Base-by-base conservation (phyloP, 208 protist genomes). In the Leishmania amazonensis region DNA sequence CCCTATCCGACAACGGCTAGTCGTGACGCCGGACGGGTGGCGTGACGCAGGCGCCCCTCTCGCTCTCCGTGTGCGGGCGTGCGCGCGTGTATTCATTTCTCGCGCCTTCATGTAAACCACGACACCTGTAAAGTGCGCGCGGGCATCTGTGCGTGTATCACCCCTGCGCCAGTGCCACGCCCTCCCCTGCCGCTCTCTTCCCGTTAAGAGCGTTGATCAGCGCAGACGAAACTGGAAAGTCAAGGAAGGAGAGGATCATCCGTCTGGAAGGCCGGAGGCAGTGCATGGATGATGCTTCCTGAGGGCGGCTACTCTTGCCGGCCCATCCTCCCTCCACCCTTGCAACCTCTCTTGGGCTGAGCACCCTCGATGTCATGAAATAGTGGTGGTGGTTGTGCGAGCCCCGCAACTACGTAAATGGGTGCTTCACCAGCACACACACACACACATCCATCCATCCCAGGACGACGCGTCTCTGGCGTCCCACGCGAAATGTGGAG, bases 141-240 rank as follows among this genome's bases (percentile, higher is more conserved):
- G 28, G 19, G n/a, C 67, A 21, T 45, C 35, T 87, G 40, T 83
- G 80, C 76, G 79, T 84, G 15, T 42, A 8, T 77, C 51, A 21
- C 21, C 51, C 17, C 51, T 54, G 51, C 17, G 51, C 51, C 51
- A 54, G 3, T 9, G 15, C 35, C 58, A 68, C n/a, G n/a, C n/a
- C 28, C 11, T 11, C 58, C 9, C n/a, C 28, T 31, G 28, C 58
- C 1, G 7, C 8, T 11, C n/a, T 24, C 58, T 64, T 24, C n/a
- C 35, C 28, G 8, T 17, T 28, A 24, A 28, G 53, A 58, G 24
- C 35, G n/a, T 64, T 64, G 28, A 21, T 5, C 31, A 40, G 13
- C 31, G 31, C 28, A 67, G 62, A 67, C 28, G 4, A 67, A 38
- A 40, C 31, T 17, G 11, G 31, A 38, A 67, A 38, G n/a, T 67